phyloP scores from a whole-genome alignment of 2,329 filamentous ascomycete species.

The Thermothelomyces thermophilus region DNA sequence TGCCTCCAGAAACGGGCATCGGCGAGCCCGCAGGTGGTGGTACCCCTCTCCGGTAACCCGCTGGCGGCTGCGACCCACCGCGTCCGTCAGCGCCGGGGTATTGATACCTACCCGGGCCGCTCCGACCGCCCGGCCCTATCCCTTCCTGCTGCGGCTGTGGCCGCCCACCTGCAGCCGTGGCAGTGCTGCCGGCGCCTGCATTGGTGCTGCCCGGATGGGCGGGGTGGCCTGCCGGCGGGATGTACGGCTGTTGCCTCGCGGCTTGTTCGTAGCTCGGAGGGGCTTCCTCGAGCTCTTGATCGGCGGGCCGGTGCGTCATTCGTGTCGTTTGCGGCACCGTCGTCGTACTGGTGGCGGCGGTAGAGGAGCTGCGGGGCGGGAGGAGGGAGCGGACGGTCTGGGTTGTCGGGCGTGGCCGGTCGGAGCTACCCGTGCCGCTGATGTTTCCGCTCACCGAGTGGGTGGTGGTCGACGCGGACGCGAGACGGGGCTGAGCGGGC shows the following conservation, averaged over 20 bases:
- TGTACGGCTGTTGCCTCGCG: slow-evolving; percentile 44
- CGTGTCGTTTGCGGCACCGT: neutral
- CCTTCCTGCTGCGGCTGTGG: neutral
- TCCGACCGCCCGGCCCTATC: no score
- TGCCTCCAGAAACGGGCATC: slow-evolving; percentile 20
- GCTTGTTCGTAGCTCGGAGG: slow-evolving; percentile 55
- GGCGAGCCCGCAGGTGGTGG: slow-evolving; percentile 16
- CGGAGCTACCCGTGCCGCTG: neutral
- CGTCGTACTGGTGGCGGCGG: slow-evolving; percentile 24
- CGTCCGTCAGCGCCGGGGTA: slow-evolving; percentile 15
- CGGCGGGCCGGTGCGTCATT: slow-evolving; percentile 31
- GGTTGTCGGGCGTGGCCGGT: slow-evolving; percentile 16
- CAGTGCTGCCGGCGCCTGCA: no score
- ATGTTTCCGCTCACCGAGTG: neutral
- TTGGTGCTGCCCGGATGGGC: slow-evolving; percentile 37
- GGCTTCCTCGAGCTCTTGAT: slow-evolving; percentile 42
- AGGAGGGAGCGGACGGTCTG: slow-evolving; percentile 42
- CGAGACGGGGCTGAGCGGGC: neutral
- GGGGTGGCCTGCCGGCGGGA: slow-evolving; percentile 46
- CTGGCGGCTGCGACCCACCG: neutral
- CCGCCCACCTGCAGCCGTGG: slow-evolving; percentile 9
- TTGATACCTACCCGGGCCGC: neutral
- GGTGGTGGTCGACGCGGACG: neutral
- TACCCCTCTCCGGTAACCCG: slow-evolving; percentile 23
- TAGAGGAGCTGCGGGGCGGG: slow-evolving; percentile 30